A percentile compares a stretch with the other conserved stretches of the same genome.
phyloP scores from a whole-genome alignment of 441 rosid genomes.

The Populus hybrid region DNA sequence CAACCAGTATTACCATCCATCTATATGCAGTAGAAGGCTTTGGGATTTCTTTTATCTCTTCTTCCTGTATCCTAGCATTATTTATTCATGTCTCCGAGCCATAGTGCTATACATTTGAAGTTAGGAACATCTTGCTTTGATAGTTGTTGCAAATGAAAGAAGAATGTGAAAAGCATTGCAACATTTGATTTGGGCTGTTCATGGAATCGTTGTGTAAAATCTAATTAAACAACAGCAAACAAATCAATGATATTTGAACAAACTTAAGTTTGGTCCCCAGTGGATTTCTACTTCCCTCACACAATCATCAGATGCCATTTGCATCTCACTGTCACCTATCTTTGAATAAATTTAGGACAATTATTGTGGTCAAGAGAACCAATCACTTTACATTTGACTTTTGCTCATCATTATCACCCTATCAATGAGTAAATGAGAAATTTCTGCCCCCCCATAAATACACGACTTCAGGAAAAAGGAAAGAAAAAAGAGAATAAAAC shows the following conservation, averaged over 20 bases:
- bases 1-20: background rate
- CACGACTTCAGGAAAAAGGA: constrained; percentile 14
- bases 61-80: background rate
- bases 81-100: background rate
- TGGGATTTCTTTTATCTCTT: background rate
- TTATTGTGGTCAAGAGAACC: constrained; percentile 15
- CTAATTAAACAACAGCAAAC: constrained; percentile 2
- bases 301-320: background rate
- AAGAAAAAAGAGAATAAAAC: background rate
- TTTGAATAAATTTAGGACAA: background rate
- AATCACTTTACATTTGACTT: constrained; percentile 37
- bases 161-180: background rate
- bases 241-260: constrained; percentile 2
- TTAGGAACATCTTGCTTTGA: background rate
- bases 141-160: background rate
- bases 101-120: background rate
- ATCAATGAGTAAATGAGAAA: constrained; percentile 14
- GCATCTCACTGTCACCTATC: background rate
- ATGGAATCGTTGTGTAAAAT: background rate
- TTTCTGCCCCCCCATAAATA: constrained; percentile 6
- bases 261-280: constrained; percentile 4
- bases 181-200: background rate
- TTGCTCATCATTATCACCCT: constrained; percentile 5
- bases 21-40: background rate
- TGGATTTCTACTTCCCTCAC: background rate